Base-by-base conservation (phyloP, 352 stramenopile genomes). In the Globisporangium nagaii region DNA sequence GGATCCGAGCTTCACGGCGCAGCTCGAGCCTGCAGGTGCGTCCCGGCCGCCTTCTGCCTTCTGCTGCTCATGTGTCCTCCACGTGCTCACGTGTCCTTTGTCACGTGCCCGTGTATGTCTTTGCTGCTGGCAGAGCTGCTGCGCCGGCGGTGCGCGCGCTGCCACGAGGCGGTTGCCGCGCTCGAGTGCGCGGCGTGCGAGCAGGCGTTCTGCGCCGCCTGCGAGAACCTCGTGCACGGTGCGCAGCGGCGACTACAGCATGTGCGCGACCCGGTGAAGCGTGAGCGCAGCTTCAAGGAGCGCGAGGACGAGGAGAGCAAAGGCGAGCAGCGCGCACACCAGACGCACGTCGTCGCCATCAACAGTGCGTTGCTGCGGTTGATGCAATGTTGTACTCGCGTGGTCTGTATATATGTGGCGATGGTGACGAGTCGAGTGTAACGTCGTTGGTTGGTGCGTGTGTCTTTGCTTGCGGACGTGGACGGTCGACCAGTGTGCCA, bases 401-500 rank as follows among this genome's bases (percentile, higher is more conserved):
- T 19, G 13, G 2, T 47, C 4, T 31, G 22, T 15, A 15, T 1
- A 15, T 39, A 15, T 46, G n/a, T 45, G n/a, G 7, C 22, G 19
- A 17, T 49, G 11, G 27, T 22, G n/a, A n/a, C n/a, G n/a, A n/a
- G n/a, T n/a, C n/a, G n/a, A n/a, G n/a, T n/a, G n/a, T n/a, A n/a
- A n/a, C n/a, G n/a, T n/a, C n/a, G n/a, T n/a, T n/a, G n/a, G n/a
- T n/a, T n/a, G n/a, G 17, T 36, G 44, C 39, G 31, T 43, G 22
- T 56, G 25, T 35, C 8, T 46, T 24, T 25, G 13, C 15, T 22
- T 31, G 32, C 44, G 32, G 22, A 9, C 19, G 2, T 50, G 32
- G 4, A 19, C 25, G 52, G 7, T n/a, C n/a, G n/a, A n/a, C n/a
- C 32, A 90, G 79, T 66, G 28, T 90, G 79, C 36, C 66, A 86